These are phyloP conservation scores for Grammothele lineata DNA, from an alignment of 768 basidiomycete genomes.

Conservation along the genomic window DNA sequence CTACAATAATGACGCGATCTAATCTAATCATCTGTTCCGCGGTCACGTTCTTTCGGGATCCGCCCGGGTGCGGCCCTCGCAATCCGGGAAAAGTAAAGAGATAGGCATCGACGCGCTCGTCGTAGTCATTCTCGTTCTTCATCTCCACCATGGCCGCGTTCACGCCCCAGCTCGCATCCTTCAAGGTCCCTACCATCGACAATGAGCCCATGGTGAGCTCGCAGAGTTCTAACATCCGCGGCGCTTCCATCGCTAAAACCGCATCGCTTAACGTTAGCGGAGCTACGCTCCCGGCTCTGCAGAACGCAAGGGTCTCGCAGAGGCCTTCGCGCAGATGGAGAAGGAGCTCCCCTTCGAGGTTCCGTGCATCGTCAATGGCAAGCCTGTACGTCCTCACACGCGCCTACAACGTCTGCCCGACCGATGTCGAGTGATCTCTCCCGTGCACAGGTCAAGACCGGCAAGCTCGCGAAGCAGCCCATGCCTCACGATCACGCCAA, in stretches of 20 bases:
- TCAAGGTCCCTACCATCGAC: conserved; percentile 78
- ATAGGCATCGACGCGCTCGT: too few species aligned
- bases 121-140: conserved; percentile 27
- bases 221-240: too few species aligned
- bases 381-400: conserved; percentile 44
- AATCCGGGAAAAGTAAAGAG: too few species aligned
- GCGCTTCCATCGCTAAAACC: conserved; percentile 11
- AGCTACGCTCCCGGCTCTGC: conserved; percentile 73
- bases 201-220: conserved; percentile 93
- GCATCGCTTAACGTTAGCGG: too few species aligned
- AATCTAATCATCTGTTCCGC: neutral
- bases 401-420: neutral
- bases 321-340: conserved; percentile 76
- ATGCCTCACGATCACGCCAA: conserved; percentile 84
- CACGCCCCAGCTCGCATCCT: conserved; percentile 74
- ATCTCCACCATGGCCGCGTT: conserved; percentile 39
- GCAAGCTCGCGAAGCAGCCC: conserved; percentile 70
- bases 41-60: too few species aligned
- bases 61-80: too few species aligned
- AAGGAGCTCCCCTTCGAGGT: conserved; percentile 85
- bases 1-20: too few species aligned
- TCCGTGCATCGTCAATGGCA: conserved; percentile 89
- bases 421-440: neutral
- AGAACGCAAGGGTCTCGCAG: conserved; percentile 71
- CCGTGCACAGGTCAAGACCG: conserved; percentile 65